Base-by-base conservation (phyloP, 1,284 basidiomycete genomes). In the Cryptococcus wingfieldii region DNA sequence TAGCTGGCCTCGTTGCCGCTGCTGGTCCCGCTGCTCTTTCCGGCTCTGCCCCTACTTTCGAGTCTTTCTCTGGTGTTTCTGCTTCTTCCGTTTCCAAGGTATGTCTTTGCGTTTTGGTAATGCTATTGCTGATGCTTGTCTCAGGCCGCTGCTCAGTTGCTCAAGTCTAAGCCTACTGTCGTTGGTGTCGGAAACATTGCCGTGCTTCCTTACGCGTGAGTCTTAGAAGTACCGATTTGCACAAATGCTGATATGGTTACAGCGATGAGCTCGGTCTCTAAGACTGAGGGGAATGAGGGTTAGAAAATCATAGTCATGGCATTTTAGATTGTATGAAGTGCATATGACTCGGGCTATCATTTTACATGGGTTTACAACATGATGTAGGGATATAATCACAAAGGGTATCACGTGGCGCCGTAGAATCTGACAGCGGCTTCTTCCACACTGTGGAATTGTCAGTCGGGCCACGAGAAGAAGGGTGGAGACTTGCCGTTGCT, bases 181-280 rank as follows among this genome's bases (percentile, higher is more conserved):
- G 89, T 96, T 47, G 87, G 86, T 28, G 81, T 95, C 53, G 93
- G 92, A 55, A 85, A 94, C 71, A 79, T 85, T 64, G 77, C 81
- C 69, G 72, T 83, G 42, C 82, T 96, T 51, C 92, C 92, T 45
- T 88, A 87, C 75, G 83, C 84, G 78, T 75, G 56, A 74, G 72
- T 72, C 7, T 38, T 51, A 19, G 5, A 13, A 18, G 18, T 25
- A 3, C 41, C 38, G n/a, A 43, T 9, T 18, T 13, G 8, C n/a
- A 14, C 13, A 34, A 19, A 13, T 45, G 19, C 12, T 43, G 31
- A 38, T 42, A 23, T 39, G 45, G 14, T 46, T 28, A 9, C 56
- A 76, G 74, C 51, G 90, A 92, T 72, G 90, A 93, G 77, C 78
- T 92, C 64, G 90, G 88, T 60, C 83, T 92, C 66, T 89, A 77